phyloP scores from a whole-genome alignment of 257 asterid species.

The Euphrasia confusa region DNA sequence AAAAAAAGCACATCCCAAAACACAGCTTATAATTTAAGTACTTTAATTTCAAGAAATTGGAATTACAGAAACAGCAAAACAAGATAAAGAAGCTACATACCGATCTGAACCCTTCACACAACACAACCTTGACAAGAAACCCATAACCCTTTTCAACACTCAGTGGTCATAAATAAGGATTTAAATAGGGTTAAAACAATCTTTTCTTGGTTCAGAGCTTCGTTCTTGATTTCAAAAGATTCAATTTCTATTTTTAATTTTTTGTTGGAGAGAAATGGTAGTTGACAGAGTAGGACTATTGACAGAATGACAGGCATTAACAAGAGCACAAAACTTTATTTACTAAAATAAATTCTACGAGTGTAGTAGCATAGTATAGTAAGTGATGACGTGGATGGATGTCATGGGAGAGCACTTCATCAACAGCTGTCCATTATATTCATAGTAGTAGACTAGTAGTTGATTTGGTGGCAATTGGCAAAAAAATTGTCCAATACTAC shows the following conservation, averaged over 20 bases:
- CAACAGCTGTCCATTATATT: too few species aligned
- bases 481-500: too few species aligned
- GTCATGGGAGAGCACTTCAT: too few species aligned
- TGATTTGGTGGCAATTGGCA: too few species aligned
- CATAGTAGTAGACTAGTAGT: too few species aligned
- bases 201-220: constrained; percentile 14
- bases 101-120: constrained; percentile 48
- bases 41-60: neutral
- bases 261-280: constrained; percentile 4
- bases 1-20: neutral
- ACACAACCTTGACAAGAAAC: constrained; percentile 38
- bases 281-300: constrained; percentile 18
- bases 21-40: too few species aligned
- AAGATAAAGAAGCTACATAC: constrained; percentile 30
- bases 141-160: constrained; percentile 29
- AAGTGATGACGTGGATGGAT: too few species aligned
- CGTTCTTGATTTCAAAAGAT: neutral
- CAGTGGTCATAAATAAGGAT: constrained; percentile 2
- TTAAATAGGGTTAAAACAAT: neutral
- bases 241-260: neutral
- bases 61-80: constrained; percentile 5
- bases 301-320: constrained; percentile 20
- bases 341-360: too few species aligned
- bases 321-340: constrained; percentile 13
- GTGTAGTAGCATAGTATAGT: too few species aligned